Percentiles rank a stretch among this genome's conserved stretches.
These are phyloP conservation scores for Phialophora expanda DNA, from an alignment of 2,329 filamentous ascomycete species.

Conservation along the genomic window DNA sequence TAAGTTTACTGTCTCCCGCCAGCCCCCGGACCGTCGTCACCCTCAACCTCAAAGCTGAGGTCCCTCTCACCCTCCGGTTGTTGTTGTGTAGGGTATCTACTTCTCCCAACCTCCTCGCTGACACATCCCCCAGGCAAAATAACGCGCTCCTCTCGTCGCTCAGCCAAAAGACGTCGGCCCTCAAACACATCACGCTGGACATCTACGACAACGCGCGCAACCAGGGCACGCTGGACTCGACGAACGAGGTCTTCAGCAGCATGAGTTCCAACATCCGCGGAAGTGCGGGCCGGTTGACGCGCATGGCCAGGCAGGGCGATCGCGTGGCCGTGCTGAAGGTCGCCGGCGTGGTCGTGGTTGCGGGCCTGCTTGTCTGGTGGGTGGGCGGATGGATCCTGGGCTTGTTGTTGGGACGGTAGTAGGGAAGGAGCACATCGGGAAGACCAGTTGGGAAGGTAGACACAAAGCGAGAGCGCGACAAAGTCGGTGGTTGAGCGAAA, in stretches of 20 bases:
- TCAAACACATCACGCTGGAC: constrained; percentile 92
- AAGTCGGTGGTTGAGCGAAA: no score
- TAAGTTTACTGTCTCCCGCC: constrained; percentile 44
- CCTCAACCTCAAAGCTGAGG: neutral
- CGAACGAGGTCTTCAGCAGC: constrained; percentile 88
- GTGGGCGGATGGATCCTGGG: constrained; percentile 66
- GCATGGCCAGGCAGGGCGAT: constrained; percentile 91
- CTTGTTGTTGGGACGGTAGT: constrained; percentile 34
- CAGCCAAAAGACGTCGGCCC: constrained; percentile 84
- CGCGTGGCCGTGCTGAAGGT: constrained; percentile 90
- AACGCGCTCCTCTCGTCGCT: constrained; percentile 92
- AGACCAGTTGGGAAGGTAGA: no score
- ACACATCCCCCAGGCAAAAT: constrained; percentile 69
- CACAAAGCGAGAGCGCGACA: no score
- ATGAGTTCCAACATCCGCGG: constrained; percentile 84
- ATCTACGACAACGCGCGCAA: constrained; percentile 95
- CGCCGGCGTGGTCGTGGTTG: constrained; percentile 76
- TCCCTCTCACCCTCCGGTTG: no score
- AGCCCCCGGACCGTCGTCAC: neutral
- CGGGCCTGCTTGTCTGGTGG: constrained; percentile 78
- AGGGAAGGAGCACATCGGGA: neutral
- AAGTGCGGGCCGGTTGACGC: constrained; percentile 77
- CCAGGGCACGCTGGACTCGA: constrained; percentile 85
- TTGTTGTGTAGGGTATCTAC: neutral
- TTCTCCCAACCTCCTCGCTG: neutral